Base-by-base conservation (phyloP, 495 filamentous ascomycete species). In the Hyaloscypha finlandica region DNA sequence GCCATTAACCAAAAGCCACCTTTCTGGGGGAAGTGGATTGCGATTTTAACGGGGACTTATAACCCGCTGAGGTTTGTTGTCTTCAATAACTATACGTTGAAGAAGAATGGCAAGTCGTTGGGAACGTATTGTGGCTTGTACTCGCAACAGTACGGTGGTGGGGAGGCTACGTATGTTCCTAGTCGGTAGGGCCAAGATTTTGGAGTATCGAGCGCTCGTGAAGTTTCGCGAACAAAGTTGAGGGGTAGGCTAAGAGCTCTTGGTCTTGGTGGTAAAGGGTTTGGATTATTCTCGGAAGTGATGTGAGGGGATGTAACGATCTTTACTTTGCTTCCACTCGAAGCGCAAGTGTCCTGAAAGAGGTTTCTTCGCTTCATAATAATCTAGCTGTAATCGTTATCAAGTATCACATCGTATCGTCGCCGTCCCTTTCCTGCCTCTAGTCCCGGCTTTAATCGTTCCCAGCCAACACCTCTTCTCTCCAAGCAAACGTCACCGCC, bases 41-140 rank as follows among this genome's bases (percentile, higher is more conserved):
- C 2, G 12, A 6, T 33, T 52, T 58, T 35, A 6, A 32, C 32
- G 60, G 70, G 72, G 11, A 66, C n/a, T 12, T 79, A 81, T 61
- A 74, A 76, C 51, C 63, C 71, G 19, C 58, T 68, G 35, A 68
- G 78, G 55, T 81, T 78, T 65, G 76, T 76, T 60, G 84, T 84
- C 79, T 83, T 82, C 74, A 79, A 82, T 59, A 72, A 77, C 12
- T 85, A 80, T 57, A 66, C 83, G n/a, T 61, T 80, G 4, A 72
- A 73, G 59, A 81, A 76, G 67, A 80, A 83, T 68, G 71, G 74
- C 35, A 48, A 55, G 14, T 59, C 71, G 0, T 51, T 70, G 16
- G 75, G 73, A 16, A 74, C 75, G 30, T 71, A 73, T 22, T 77
- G 73, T 42, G 61, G 67, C 16, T 37, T 77, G 8, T 76, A 72